These are phyloP conservation scores for Tetrastigma voinierianum DNA, from an alignment of 164 flowering plant species.

Conservation along the genomic window DNA sequence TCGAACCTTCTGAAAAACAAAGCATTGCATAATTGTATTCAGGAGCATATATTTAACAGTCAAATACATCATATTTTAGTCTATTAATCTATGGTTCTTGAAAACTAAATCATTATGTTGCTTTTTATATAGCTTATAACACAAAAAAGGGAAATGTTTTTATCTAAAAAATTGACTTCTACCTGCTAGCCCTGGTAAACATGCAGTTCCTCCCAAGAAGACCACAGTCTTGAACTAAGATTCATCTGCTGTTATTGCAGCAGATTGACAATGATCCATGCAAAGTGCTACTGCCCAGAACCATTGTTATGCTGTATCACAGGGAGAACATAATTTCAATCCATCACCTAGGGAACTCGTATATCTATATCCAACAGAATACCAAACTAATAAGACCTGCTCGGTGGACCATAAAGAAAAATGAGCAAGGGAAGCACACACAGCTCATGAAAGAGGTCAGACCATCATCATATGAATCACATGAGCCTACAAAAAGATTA, in stretches of 20 bases:
- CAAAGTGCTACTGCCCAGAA: constrained; percentile 86
- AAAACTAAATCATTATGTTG: background rate
- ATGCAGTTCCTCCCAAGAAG: constrained; percentile 83
- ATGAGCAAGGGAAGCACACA: background rate
- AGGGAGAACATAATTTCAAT: background rate
- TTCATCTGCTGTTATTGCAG: constrained; percentile 57
- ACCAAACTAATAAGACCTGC: background rate
- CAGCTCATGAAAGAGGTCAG: too few relatives aligned
- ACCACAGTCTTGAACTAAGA: constrained; percentile 91
- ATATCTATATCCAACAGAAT: background rate
- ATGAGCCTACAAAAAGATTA: too few relatives aligned
- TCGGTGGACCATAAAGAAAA: constrained; percentile 4
- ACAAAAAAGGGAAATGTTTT: background rate
- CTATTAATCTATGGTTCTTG: background rate
- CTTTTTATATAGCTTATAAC: background rate
- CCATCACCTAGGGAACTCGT: background rate
- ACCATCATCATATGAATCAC: too few relatives aligned
- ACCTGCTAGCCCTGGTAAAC: constrained; percentile 95
- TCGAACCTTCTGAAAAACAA: constrained; percentile 77
- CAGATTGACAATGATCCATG: constrained; percentile 84
- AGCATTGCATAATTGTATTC: background rate
- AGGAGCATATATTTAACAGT: background rate
- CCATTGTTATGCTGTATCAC: constrained; percentile 67
- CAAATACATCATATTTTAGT: background rate
- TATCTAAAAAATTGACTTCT: background rate